Base-by-base conservation (phyloP, 2,329 filamentous ascomycete species). In the Ophiocordyceps camponoti-floridani region DNA sequence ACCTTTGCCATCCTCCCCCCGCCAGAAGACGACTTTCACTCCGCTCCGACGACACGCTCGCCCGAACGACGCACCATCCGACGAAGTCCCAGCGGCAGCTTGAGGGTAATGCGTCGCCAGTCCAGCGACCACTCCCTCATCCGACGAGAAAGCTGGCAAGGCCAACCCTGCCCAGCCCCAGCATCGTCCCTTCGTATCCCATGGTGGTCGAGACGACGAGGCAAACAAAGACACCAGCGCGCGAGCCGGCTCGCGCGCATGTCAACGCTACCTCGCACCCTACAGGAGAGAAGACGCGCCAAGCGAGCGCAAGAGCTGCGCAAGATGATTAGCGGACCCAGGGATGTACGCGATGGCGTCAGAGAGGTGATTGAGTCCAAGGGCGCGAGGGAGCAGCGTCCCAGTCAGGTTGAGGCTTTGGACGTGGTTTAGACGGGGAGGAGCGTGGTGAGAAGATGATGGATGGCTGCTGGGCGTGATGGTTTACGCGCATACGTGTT, bases 1-100 rank as follows among this genome's bases (percentile, higher is more conserved):
- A 79, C 75, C 0, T 78, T 80, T 61, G 68, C 75, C 12, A 76
- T 79, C 27, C 53, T 79, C 42, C 75, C 77, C 0, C 50, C 66
- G n/a, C 61, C 63, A 3, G 58, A 66, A 41, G 62, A 68, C 23
- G 60, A 63, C 45, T 50, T 49, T 12, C 54, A 56, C 42, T 47
- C 53, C 18, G 50, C 51, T 8, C 54, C 59, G 44, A 59, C 64
- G 13, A 56, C 53, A 26, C 54, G 61, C 28, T 59, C 59, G 3
- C 62, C 66, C 1, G 70, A 78, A 38, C 69, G 75, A 4, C 67
- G 75, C 26, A 78, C 70, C 2, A 76, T 80, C 47, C 66, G 67
- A 41, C 68, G 75, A 43, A 76, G 72, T 7, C 63, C 70, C 4
- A 79, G 74, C 50, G 76, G 76, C 1, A 79, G 71, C 48, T 57